Conservation (phyloP, 805 yeast genomes). For the Lachancea lanzarotensis region DNA sequence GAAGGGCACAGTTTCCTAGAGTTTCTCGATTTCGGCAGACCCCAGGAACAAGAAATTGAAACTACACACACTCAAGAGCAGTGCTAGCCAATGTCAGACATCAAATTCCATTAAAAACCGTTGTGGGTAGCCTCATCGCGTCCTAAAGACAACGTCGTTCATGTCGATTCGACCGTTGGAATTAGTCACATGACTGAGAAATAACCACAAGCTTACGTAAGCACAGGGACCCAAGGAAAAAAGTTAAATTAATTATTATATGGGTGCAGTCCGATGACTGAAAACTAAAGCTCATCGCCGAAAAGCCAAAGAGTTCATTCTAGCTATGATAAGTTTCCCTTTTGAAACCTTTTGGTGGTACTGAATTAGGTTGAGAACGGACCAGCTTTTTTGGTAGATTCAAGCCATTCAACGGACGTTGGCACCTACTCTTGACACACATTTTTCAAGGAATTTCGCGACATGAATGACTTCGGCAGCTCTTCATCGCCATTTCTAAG, state of each 20-base stretch:
- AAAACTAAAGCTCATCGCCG: no score
- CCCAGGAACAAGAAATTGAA: neutral
- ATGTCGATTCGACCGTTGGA: no score
- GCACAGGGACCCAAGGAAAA: neutral
- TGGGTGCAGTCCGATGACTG: slow-evolving; percentile 4
- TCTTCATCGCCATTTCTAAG: slow-evolving; percentile 1
- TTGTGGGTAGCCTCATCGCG: no score
- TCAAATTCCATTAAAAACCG: neutral
- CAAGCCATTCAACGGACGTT: neutral
- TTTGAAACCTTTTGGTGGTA: no score
- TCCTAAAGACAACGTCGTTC: no score
- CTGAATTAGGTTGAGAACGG: no score
- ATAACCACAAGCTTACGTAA: no score
- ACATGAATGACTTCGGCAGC: neutral
- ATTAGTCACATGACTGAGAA: no score
- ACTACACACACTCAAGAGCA: neutral
- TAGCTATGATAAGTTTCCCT: neutral
- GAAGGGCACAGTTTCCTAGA: slow-evolving; percentile 70
- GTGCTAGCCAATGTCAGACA: neutral
- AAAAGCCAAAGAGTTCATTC: neutral
- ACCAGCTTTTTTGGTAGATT: no score
- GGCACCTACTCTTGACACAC: no score
- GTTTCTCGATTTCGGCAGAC: slow-evolving; percentile 65
- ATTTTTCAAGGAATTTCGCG: neutral
- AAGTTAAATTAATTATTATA: neutral